Conservation (phyloP, 2,329 filamentous ascomycete genomes). For the Pestalotiopsis sp. region DNA sequence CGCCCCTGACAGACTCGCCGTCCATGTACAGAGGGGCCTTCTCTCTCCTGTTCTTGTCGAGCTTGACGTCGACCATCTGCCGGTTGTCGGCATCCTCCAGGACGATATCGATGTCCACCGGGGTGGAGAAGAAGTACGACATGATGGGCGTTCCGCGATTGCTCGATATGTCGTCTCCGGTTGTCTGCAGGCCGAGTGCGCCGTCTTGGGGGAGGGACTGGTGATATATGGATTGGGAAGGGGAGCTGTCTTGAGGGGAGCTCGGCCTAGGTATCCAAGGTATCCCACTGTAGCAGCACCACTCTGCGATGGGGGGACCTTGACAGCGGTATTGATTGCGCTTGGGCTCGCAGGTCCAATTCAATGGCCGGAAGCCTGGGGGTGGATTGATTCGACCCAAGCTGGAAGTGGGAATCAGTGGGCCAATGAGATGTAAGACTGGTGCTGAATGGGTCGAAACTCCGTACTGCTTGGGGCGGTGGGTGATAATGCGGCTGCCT, state of each 20-base stretch:
- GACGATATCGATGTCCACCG: conserved; percentile 98
- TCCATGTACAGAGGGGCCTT: conserved; percentile 98
- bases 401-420: neutral
- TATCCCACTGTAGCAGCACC: neutral
- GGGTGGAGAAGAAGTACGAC: conserved; percentile 98
- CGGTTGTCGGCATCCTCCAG: conserved; percentile 94
- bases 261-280: neutral
- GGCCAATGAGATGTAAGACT: neutral
- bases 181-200: neutral
- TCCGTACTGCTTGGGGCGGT: neutral
- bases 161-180: neutral
- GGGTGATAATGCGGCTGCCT: neutral
- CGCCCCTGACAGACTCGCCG: conserved; percentile 96
- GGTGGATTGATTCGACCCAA: neutral
- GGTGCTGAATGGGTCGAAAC: neutral
- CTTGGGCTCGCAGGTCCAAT: neutral
- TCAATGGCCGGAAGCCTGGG: conserved; percentile 5
- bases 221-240: neutral
- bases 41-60: conserved; percentile 96
- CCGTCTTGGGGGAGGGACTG: neutral
- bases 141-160: conserved; percentile 50
- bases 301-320: neutral
- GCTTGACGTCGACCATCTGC: conserved; percentile 94
- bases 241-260: conserved; percentile 1
- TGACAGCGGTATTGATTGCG: conserved; percentile 6